Evolutionary conservation across 2,329 filamentous ascomycete species (phyloP).

Genomic region (Penicillium sp.): DNA sequence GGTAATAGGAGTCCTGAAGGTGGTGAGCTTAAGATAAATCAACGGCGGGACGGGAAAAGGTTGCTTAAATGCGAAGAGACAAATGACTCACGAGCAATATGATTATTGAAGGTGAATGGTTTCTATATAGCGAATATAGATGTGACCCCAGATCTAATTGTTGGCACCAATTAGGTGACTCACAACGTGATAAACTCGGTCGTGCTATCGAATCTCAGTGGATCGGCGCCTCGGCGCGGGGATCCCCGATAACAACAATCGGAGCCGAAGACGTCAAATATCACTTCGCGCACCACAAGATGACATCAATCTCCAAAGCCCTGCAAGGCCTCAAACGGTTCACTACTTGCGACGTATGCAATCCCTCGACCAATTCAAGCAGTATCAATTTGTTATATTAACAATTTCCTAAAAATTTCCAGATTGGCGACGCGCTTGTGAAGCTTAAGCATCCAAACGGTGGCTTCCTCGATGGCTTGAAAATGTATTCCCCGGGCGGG

Average conservation of each 20-base stretch:
- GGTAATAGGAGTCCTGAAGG: neutral
- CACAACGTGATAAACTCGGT: neutral
- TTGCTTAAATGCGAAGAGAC: neutral
- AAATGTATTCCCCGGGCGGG: conserved; percentile 11
- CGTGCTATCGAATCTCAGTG: neutral
- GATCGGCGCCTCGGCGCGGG: neutral
- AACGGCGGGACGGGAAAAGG: neutral
- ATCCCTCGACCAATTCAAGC: neutral
- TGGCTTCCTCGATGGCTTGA: conserved; percentile 16
- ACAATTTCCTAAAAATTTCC: neutral
- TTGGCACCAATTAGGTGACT: neutral
- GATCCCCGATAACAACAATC: neutral
- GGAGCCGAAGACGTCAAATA: neutral
- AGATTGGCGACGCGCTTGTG: conserved; percentile 19
- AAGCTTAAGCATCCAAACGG: conserved; percentile 18
- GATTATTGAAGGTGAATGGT: neutral
- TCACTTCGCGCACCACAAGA: neutral
- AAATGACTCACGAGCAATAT: neutral
- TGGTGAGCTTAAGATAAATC: neutral
- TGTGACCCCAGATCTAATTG: neutral
- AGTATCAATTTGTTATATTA: neutral
- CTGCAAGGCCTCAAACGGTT: conserved; percentile 14
- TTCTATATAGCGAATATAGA: neutral
- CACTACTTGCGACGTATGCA: conserved; percentile 15
- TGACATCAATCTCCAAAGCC: conserved; percentile 8